Base-by-base conservation (phyloP, 139 green algal species). In the Gonium pectorale region DNA sequence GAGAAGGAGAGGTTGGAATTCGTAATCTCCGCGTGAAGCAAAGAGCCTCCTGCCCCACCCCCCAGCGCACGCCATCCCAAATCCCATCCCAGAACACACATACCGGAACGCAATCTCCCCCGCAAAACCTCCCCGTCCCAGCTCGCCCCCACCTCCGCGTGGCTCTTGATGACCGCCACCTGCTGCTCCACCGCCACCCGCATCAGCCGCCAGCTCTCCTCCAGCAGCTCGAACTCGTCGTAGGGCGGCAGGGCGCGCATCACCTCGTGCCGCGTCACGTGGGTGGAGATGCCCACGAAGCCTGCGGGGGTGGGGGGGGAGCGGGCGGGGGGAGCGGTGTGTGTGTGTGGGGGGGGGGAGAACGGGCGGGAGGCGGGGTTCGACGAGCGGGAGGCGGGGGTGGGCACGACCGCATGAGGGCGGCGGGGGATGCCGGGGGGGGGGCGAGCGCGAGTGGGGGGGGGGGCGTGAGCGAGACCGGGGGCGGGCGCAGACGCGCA, bases 181-280 rank as follows among this genome's bases (percentile, higher is more conserved):
- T 87, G 82, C n/a, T 80, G 70, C 71, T 87, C 70, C 69, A 79
- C 40, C 35, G 67, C 67, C 51, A 79, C 67, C 8, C 83, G 74
- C 83, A 88, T 80, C 43, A 51, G 62, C 29, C 72, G 72, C 86
- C 86, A 89, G 79, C 69, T 80, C 51, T 86, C 86, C 63, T 89
- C 86, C 33, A 89, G 51, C 71, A 89, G 79, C 51, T 75, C 63
- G 51, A 86, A 89, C 63, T 89, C 86, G 67, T 89, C 86, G 83
- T 85, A 89, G 29, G 79, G 86, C 37, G 86, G 86, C 24, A 81
- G 51, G 15, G 86, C 35, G 35, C 67, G 63, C 26, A 89, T 75
- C 8, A 71, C 49, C 52, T 89, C 86, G 27, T 86, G 71, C 44
- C 86, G 79, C 27, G 24, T 51, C 22, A 66, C 33, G 62, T 84